Base-by-base conservation (phyloP, 805 yeast genomes). In the Yamadazyma ubonensis region DNA sequence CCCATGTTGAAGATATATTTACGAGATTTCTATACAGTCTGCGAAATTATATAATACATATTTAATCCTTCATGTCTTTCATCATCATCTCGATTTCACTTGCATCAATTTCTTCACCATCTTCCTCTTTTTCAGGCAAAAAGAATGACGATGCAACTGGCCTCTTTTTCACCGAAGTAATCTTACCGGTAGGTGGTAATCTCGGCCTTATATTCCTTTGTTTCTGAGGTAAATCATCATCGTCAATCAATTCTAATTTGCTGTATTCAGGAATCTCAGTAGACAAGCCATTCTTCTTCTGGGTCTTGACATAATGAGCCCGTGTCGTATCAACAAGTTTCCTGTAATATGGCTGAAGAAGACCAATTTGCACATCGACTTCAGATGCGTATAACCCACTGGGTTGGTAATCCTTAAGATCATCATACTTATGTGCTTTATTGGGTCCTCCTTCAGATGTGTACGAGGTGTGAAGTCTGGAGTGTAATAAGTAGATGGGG, bases 101-200 rank as follows among this genome's bases (percentile, higher is more conserved):
- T 2, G 48, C 46, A 35, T 47, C 51, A 11, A 47, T 20, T 8
- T 43, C 46, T 3, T 45, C 46, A 7, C 15, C 33, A 12, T 41
- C 33, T 12, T 38, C 53, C n/a, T 39, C 47, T 12, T 37, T 46
- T 5, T 61, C 66, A n/a, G 67, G 70, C 9, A 83, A 55, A 49
- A 83, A 74, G 52, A 75, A 84, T 0, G 84, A 70, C 30, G 59
- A 70, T 0, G 76, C 67, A 4, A 79, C 61, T 9, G 74, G 54
- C 51, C 77, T 83, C 65, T 82, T 87, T 63, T 87, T 88, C 5
- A 77, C 63, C 0, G 78, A 74, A 4, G 84, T 63, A 26, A 90
- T 85, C 59, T 84, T 88, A 26, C 96, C 96, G 21, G 87, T 85
- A 5, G 96, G 96, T 9, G 97, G 96, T 36, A 93, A 66, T 53